These are phyloP conservation scores for Aaosphaeria arxii DNA, from an alignment of 2,329 filamentous ascomycete genomes.

Conservation along the genomic window DNA sequence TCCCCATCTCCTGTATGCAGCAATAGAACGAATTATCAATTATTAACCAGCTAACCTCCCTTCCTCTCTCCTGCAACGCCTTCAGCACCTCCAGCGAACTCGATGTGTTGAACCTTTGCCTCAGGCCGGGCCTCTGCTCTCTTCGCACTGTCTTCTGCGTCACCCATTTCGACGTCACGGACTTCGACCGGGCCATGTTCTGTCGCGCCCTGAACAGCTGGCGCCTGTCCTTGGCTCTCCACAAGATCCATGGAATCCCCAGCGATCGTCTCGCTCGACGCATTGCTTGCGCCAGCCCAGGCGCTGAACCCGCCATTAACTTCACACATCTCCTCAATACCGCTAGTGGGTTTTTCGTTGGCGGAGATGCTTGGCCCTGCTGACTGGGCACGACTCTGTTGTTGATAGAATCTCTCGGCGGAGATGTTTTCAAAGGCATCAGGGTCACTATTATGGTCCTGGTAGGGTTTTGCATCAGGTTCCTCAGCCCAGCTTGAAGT, in stretches of 20 bases:
- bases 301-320: conserved; percentile 18
- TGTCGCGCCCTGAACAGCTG: not conserved
- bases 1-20: no score
- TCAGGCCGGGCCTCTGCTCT: not conserved
- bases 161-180: conserved; percentile 23
- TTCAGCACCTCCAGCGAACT: not conserved
- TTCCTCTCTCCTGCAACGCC: no score
- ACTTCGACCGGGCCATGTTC: conserved; percentile 8
- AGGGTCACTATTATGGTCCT: not conserved
- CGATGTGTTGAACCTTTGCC: not conserved
- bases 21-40: no score
- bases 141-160: conserved; percentile 6
- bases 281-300: conserved; percentile 17
- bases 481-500: not conserved
- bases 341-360: conserved; percentile 35
- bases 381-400: no score
- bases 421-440: conserved; percentile 2
- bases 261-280: conserved; percentile 20
- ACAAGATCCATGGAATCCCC: conserved; percentile 19
- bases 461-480: not conserved
- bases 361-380: conserved; percentile 9
- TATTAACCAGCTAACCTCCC: no score
- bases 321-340: conserved; percentile 25
- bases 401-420: conserved; percentile 8
- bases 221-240: conserved; percentile 1